These are phyloP conservation scores for Hymenoscyphus infarciens DNA, from an alignment of 2,329 filamentous ascomycete species.

Conservation along the genomic window DNA sequence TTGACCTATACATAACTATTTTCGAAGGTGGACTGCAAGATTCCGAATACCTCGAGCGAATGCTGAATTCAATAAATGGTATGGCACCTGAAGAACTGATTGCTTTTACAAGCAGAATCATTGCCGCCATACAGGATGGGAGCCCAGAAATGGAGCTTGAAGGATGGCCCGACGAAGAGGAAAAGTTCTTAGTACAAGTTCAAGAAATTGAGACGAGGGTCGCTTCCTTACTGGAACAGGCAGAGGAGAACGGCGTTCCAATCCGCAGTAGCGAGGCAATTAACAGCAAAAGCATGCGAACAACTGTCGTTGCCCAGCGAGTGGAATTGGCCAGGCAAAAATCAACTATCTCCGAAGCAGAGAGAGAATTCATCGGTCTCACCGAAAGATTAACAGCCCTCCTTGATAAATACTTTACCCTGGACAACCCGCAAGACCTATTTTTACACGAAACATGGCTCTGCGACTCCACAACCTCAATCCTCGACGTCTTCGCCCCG, in stretches of 20 bases:
- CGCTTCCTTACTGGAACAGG: constrained; percentile 43
- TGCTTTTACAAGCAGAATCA: constrained; percentile 42
- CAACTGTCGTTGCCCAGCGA: constrained; percentile 76
- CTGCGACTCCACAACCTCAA: constrained; percentile 68
- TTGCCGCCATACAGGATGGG: constrained; percentile 31
- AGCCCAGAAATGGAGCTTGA: constrained; percentile 25
- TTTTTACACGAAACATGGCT: constrained; percentile 71
- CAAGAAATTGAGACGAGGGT: constrained; percentile 43
- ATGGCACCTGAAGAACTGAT: constrained; percentile 51
- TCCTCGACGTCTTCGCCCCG: constrained; percentile 71
- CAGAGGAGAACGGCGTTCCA: constrained; percentile 44
- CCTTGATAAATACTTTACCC: constrained; percentile 46
- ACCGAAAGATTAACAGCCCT: constrained; percentile 54
- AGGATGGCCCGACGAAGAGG: constrained; percentile 31
- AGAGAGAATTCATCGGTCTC: constrained; percentile 65
- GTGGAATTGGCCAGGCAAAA: constrained; percentile 76
- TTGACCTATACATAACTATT: constrained; percentile 58
- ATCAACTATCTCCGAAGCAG: constrained; percentile 65
- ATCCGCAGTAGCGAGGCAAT: constrained; percentile 74
- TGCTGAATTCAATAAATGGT: constrained; percentile 51
- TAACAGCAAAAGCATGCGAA: constrained; percentile 66
- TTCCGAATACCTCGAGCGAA: constrained; percentile 48
- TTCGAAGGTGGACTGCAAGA: constrained; percentile 52
- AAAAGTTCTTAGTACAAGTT: constrained; percentile 24
- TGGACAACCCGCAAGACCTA: constrained; percentile 41